These are phyloP conservation scores for Penicillium lividum DNA, from an alignment of 495 filamentous ascomycete genomes.

Conservation along the genomic window DNA sequence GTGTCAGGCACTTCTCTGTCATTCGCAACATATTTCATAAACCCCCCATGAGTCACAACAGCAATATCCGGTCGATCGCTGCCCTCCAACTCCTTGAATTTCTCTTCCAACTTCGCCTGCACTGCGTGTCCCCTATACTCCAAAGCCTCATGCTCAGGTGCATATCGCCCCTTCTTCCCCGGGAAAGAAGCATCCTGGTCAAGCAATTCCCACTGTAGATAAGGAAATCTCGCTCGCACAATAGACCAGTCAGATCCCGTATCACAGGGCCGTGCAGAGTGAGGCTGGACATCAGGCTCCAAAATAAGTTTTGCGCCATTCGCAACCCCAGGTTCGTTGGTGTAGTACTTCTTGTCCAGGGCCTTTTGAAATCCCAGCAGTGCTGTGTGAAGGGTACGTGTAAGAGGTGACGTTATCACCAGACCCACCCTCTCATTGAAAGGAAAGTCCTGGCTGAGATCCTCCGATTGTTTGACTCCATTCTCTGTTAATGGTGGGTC, in stretches of 20 bases:
- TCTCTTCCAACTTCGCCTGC: constrained; percentile 7
- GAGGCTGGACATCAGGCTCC: constrained; percentile 19
- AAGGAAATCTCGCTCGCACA: constrained; percentile 9
- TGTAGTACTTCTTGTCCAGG: constrained; percentile 13
- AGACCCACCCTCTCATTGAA: constrained; percentile 15
- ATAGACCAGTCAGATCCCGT: constrained; percentile 12
- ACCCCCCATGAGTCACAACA: constrained; percentile 20
- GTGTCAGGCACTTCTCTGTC: neutral
- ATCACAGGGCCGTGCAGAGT: constrained; percentile 19
- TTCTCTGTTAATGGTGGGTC: constrained; percentile 18
- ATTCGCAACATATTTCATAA: constrained; percentile 9
- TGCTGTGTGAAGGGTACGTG: constrained; percentile 20
- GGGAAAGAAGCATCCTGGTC: neutral
- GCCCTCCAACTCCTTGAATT: constrained; percentile 9
- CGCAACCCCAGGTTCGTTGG: neutral
- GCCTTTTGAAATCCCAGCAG: constrained; percentile 11
- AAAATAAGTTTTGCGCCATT: constrained; percentile 6
- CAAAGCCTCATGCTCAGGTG: constrained; percentile 2
- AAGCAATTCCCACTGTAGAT: constrained; percentile 13
- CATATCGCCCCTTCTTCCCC: neutral
- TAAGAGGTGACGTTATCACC: constrained; percentile 18
- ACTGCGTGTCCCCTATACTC: constrained; percentile 6
- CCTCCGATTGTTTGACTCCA: constrained; percentile 11
- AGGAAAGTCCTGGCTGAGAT: constrained; percentile 10
- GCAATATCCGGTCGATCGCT: constrained; percentile 14